A percentile compares a stretch with the other conserved stretches of the same genome.
Evolutionary conservation across 768 basidiomycete species (phyloP).

Genomic region (Lentinula guzmanii): DNA sequence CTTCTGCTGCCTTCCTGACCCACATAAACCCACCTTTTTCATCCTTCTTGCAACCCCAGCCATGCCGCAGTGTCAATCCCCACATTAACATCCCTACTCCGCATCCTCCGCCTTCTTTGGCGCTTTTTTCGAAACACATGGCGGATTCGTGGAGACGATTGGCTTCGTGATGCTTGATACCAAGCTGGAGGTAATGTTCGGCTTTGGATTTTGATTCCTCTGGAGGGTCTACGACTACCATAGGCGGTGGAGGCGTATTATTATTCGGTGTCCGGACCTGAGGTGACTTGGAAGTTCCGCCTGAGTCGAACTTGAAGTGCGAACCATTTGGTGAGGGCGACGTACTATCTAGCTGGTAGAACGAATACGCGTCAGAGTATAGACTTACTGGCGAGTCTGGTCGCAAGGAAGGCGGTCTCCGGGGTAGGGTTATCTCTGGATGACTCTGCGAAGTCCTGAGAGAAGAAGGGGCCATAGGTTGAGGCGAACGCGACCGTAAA

Average conservation of each 20-base stretch:
- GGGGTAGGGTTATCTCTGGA: slow-evolving; percentile 16
- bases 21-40: slow-evolving; percentile 78
- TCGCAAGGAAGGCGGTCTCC: slow-evolving; percentile 30
- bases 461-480: slow-evolving; percentile 5
- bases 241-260: background rate
- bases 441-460: slow-evolving; percentile 3
- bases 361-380: slow-evolving; percentile 63
- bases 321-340: slow-evolving; percentile 18
- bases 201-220: slow-evolving; percentile 27
- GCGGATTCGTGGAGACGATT: slow-evolving; percentile 47
- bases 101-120: slow-evolving; percentile 70
- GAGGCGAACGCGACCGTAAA: background rate
- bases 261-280: background rate
- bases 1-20: slow-evolving; percentile 77
- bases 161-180: slow-evolving; percentile 73
- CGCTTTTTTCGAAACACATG: slow-evolving; percentile 48
- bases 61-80: slow-evolving; percentile 78
- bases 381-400: slow-evolving; percentile 30
- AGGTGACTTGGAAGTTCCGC: background rate
- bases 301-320: slow-evolving; percentile 2
- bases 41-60: slow-evolving; percentile 82
- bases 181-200: slow-evolving; percentile 67
- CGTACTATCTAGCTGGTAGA: slow-evolving; percentile 49
- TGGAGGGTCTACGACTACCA: background rate
- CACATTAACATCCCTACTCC: slow-evolving; percentile 92